Percentiles rank a stretch among this genome's conserved stretches.
These are phyloP conservation scores for Verticillium isaacii DNA, from an alignment of 2,329 filamentous ascomycete species.

Conservation along the genomic window DNA sequence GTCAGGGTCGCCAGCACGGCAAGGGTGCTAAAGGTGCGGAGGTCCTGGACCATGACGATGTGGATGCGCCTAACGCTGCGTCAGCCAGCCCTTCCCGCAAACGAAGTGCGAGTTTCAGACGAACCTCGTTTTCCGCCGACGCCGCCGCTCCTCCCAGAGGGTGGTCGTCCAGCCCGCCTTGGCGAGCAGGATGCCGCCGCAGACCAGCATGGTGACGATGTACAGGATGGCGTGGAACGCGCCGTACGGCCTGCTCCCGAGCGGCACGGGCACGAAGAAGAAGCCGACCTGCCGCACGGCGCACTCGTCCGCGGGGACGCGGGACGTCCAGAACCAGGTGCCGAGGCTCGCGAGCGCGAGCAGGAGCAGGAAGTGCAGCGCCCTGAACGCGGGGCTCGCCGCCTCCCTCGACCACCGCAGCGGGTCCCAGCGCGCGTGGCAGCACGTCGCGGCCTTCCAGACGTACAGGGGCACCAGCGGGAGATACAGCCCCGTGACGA, in stretches of 20 bases:
- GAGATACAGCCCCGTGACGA: conserved; percentile 23
- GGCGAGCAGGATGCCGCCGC: conserved; percentile 16
- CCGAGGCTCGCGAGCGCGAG: conserved; percentile 20
- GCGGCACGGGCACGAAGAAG: conserved; percentile 21
- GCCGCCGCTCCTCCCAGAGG: conserved; percentile 11
- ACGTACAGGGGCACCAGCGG: conserved; percentile 26
- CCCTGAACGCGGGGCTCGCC: conserved; percentile 18
- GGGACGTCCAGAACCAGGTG: conserved; percentile 25
- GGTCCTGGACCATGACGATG: conserved; percentile 17
- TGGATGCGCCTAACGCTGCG: conserved; percentile 7
- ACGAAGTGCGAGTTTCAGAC: too few species aligned
- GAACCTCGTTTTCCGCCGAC: conserved; percentile 13
- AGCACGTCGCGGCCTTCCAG: conserved; percentile 26
- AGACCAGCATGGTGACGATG: conserved; percentile 19
- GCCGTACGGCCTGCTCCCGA: conserved; percentile 21
- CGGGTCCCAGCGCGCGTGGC: conserved; percentile 23
- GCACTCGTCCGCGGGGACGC: conserved; percentile 19
- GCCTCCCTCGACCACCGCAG: conserved; percentile 20
- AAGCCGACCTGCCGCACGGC: conserved; percentile 21
- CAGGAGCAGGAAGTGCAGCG: conserved; percentile 19
- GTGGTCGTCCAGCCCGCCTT: conserved; percentile 17
- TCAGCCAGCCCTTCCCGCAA: neutral
- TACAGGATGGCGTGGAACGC: conserved; percentile 25
- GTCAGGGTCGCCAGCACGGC: conserved; percentile 13
- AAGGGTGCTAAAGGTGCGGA: conserved; percentile 21